Percentiles rank a stretch among this genome's conserved stretches.
These are phyloP conservation scores for Acrocalymma vagum DNA, from an alignment of 2,329 filamentous ascomycete species.

Conservation along the genomic window DNA sequence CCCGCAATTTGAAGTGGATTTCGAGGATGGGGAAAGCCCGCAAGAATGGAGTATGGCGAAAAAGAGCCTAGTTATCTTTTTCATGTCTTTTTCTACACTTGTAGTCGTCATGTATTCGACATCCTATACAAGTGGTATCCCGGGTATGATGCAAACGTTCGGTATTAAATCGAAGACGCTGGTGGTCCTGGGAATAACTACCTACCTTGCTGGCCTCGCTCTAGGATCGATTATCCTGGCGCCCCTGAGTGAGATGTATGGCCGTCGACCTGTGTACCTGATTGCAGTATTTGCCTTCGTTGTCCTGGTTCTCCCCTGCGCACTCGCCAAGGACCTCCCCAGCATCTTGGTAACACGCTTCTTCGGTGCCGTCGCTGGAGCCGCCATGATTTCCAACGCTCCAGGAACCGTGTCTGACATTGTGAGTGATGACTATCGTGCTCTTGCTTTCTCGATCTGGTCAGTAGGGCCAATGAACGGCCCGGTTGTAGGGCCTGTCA, in stretches of 20 bases:
- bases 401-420: slow-evolving; percentile 87
- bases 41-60: slow-evolving; percentile 72
- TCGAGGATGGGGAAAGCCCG: slow-evolving; percentile 71
- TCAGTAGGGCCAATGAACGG: slow-evolving; percentile 86
- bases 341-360: slow-evolving; percentile 77
- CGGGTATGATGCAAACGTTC: slow-evolving; percentile 75
- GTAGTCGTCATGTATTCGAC: slow-evolving; percentile 70
- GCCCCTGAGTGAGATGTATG: slow-evolving; percentile 76
- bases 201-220: slow-evolving; percentile 79
- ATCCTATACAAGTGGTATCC: slow-evolving; percentile 76
- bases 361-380: slow-evolving; percentile 76
- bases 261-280: slow-evolving; percentile 73
- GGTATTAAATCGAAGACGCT: slow-evolving; percentile 64
- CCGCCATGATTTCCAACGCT: slow-evolving; percentile 83
- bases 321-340: slow-evolving; percentile 71
- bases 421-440: slow-evolving; percentile 79
- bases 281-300: slow-evolving; percentile 70
- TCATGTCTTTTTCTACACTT: slow-evolving; percentile 66
- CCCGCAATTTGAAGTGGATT: slow-evolving; percentile 77
- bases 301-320: slow-evolving; percentile 76
- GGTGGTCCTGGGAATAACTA: slow-evolving; percentile 79
- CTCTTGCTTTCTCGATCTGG: slow-evolving; percentile 85
- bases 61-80: slow-evolving; percentile 63
- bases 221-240: slow-evolving; percentile 76
- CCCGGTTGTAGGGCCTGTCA: slow-evolving; percentile 65